Evolutionary conservation across 306 rosid species (phyloP), one percentile per base, ranked within the genome.

Genomic region (Hippophae gyantsensis): DNA sequence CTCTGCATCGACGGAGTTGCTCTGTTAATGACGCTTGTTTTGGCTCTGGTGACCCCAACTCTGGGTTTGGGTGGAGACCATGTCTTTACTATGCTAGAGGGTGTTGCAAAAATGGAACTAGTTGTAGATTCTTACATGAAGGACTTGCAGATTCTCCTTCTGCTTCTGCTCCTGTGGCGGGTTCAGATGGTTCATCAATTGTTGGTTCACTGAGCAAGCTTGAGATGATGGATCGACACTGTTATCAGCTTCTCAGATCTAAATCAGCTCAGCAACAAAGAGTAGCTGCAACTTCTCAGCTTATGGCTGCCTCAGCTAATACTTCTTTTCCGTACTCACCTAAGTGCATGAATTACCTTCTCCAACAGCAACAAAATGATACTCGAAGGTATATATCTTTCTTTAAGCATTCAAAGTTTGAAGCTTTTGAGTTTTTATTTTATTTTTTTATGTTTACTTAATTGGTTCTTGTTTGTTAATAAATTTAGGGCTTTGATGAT

Each of bases 71-170:
- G 1, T 93, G 99, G 99, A 93, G 89, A 62, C 97, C 99, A 6
- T 93, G 99, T 50, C 84, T 93, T 47, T 93, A 93, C 72, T 93
- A 57, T 66, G 97, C 99, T 1, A 86, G 95, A 84, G 99, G 99
- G 68, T 93, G 70, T 67, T 93, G 99, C 63, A 93, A 93, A 57
- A 93, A 93, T 58, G 99, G 99, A 8, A 74, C 80, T 6, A 76
- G 85, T 62, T 88, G 99, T 66, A 82, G 97, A 76, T 93, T 93
- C 76, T 80, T 93, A 64, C 99, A 93, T 55, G 87, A 75, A 23
- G 89, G 78, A 2, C 55, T 64, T 42, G 90, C 63, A 0, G 90
- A 66, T 42, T 42, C 23, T 18, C 23, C 23, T 18, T 18, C 23
- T 32, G 38, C 3, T 32, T 32, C 3, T 32, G 38, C 38, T 32